Evolutionary conservation across 2,329 filamentous ascomycete genomes (phyloP).

Genomic region (Hypoxylon sp.): DNA sequence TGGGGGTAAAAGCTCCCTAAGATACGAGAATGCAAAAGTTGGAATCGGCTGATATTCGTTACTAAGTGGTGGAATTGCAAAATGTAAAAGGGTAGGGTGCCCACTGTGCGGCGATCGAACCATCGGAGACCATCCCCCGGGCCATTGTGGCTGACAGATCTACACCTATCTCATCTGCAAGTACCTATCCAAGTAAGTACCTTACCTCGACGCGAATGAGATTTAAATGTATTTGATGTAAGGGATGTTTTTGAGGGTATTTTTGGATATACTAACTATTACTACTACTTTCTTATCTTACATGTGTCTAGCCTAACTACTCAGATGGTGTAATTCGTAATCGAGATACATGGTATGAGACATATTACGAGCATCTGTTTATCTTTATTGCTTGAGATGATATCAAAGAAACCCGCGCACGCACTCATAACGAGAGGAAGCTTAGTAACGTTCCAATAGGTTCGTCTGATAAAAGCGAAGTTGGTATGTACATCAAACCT

Average conservation of each 20-base stretch:
- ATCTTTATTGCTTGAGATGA: neutral
- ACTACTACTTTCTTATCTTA: neutral
- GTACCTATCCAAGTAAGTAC: neutral
- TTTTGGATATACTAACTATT: neutral
- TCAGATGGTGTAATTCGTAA: neutral
- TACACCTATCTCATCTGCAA: neutral
- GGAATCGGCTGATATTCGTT: slow-evolving; percentile 13
- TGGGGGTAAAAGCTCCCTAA: slow-evolving; percentile 16
- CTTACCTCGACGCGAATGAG: neutral
- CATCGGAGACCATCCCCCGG: slow-evolving; percentile 31
- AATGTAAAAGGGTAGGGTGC: slow-evolving; percentile 7
- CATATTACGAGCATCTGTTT: neutral
- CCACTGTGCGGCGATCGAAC: slow-evolving; percentile 32
- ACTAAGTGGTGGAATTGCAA: slow-evolving; percentile 35
- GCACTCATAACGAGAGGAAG: neutral
- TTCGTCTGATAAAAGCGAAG: neutral
- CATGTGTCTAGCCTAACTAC: neutral
- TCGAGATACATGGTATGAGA: neutral
- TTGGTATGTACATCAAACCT: neutral
- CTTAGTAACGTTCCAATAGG: neutral
- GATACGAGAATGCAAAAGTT: slow-evolving; percentile 25
- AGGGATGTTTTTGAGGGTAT: neutral
- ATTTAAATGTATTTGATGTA: neutral
- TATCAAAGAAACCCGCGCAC: neutral
- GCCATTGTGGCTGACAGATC: slow-evolving; percentile 22